Percentiles rank a stretch among this genome's conserved stretches.
phyloP scores from a whole-genome alignment of 129 eudicot species.

The Rutidosis leptorrhynchoides region DNA sequence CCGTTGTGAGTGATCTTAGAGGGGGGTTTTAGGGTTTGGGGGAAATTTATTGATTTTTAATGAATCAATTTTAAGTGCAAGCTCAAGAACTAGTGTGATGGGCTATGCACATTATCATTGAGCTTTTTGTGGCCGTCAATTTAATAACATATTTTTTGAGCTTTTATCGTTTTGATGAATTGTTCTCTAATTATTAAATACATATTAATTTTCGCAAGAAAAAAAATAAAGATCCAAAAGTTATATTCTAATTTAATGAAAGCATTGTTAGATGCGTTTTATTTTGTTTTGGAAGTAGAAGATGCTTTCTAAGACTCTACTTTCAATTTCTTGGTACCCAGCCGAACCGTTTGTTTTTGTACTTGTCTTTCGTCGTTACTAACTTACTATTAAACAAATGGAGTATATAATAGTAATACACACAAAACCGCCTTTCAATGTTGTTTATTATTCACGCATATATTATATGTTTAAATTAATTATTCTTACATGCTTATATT shows the following conservation, averaged over 20 bases:
- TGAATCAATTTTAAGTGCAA: no score
- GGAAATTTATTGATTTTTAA: no score
- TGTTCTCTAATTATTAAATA: no score
- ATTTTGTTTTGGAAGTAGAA: slow-evolving; percentile 41
- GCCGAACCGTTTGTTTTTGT: slow-evolving; percentile 36
- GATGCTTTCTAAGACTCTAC: slow-evolving; percentile 35
- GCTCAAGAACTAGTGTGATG: no score
- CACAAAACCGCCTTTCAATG: slow-evolving; percentile 36
- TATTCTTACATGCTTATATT: neutral
- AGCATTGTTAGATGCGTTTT: slow-evolving; percentile 30
- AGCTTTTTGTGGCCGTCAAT: no score
- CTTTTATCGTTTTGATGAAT: no score
- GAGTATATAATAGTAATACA: slow-evolving; percentile 31
- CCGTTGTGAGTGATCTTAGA: no score
- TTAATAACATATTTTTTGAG: no score
- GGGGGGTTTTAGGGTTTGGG: no score
- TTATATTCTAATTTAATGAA: slow-evolving; percentile 4
- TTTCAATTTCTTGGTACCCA: slow-evolving; percentile 21
- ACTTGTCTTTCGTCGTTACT: slow-evolving; percentile 30
- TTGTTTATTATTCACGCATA: slow-evolving; percentile 1
- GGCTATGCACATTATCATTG: no score
- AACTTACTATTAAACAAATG: slow-evolving; percentile 1
- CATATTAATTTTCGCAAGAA: no score
- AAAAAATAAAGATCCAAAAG: no score
- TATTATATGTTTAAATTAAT: neutral